Conservation (phyloP, 2,329 filamentous ascomycete species). For the Cladosporium colombiae region DNA sequence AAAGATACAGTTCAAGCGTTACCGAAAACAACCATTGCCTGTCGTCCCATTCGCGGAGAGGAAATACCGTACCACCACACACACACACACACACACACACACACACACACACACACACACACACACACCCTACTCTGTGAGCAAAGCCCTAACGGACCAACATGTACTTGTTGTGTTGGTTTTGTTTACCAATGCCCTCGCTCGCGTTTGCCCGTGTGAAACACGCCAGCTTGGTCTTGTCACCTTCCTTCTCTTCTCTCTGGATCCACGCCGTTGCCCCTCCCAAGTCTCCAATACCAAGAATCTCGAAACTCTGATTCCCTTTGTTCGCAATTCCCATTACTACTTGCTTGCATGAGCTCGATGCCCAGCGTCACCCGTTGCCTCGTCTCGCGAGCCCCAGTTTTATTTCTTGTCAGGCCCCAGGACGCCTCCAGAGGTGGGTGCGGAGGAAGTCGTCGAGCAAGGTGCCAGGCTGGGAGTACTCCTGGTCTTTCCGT, state of each 20-base stretch:
- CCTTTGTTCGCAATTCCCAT: not conserved
- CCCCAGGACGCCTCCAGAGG: not conserved
- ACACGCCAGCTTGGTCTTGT: not conserved
- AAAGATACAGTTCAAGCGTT: not conserved
- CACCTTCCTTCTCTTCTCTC: not conserved
- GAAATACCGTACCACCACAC: not conserved
- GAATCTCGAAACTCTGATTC: not conserved
- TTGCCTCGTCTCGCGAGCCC: not conserved
- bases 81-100: not conserved
- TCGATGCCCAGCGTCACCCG: not conserved
- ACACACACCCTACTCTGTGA: too few relatives aligned
- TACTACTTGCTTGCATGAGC: not conserved
- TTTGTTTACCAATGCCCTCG: not conserved
- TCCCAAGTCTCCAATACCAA: slow-evolving; percentile 3
- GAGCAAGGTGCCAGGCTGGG: not conserved
- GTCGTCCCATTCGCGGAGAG: not conserved
- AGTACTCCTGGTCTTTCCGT: slow-evolving; percentile 20
- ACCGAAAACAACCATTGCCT: not conserved
- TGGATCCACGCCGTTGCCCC: not conserved
- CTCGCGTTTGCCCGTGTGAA: not conserved
- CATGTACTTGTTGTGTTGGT: not conserved
- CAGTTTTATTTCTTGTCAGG: not conserved
- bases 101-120: not conserved
- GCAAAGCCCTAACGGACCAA: not conserved
- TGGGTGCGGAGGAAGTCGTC: not conserved